Evolutionary conservation across 2,329 filamentous ascomycete genomes (phyloP).

Genomic region (Ceratocystis cacaofunesta): DNA sequence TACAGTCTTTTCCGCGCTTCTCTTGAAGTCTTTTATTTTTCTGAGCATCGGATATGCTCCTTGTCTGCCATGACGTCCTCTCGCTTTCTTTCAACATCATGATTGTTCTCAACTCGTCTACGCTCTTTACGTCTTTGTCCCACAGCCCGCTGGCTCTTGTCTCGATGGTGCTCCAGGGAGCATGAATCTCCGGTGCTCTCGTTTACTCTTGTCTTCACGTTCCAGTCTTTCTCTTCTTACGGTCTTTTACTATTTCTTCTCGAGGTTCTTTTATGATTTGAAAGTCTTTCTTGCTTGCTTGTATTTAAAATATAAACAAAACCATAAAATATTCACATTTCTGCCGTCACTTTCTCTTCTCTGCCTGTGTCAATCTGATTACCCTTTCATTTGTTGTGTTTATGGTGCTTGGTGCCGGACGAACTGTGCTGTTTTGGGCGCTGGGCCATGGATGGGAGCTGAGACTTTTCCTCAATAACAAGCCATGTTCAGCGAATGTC

Average conservation of each 20-base stretch:
- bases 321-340: not conserved
- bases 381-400: too few relatives aligned
- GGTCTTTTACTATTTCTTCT: not conserved
- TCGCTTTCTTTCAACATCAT: conserved; percentile 8
- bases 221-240: not conserved
- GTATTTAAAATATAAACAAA: not conserved
- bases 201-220: not conserved
- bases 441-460: too few relatives aligned
- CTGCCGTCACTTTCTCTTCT: too few relatives aligned
- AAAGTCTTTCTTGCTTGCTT: not conserved
- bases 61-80: conserved; percentile 10
- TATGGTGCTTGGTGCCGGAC: too few relatives aligned
- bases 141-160: not conserved
- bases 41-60: not conserved
- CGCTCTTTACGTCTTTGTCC: not conserved
- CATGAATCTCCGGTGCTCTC: not conserved
- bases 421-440: too few relatives aligned
- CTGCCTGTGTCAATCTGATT: too few relatives aligned
- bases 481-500: not conserved
- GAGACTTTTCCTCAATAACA: too few relatives aligned
- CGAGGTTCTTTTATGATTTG: not conserved
- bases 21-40: conserved; percentile 6
- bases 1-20: not conserved
- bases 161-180: not conserved
- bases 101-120: not conserved